Conservation (phyloP, 1,284 basidiomycete species). For the Hypsizygus ulmarius region DNA sequence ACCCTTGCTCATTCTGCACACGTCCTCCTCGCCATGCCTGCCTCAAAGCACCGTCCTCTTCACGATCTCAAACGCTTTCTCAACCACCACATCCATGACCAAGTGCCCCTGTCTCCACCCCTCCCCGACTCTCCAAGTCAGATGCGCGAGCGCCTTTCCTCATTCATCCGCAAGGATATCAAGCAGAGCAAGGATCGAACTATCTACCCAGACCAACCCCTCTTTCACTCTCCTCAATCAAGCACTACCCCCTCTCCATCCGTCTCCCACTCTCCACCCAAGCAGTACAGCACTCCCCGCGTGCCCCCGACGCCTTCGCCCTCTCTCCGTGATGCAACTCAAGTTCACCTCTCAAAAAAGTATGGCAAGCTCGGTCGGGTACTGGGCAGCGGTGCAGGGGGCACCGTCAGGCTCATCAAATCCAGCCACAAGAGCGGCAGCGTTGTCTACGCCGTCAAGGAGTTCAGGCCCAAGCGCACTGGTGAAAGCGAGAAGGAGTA, state of each 20-base stretch:
- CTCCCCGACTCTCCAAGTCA: slow-evolving; percentile 12
- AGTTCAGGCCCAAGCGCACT: slow-evolving; percentile 86
- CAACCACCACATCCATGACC: slow-evolving; percentile 80
- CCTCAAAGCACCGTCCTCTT: slow-evolving; percentile 60
- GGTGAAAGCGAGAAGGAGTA: slow-evolving; percentile 96
- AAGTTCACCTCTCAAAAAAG: slow-evolving; percentile 94
- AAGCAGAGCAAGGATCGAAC: slow-evolving; percentile 42
- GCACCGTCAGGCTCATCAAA: slow-evolving; percentile 96
- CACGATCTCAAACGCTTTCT: slow-evolving; percentile 92
- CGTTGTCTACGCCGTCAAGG: slow-evolving; percentile 93
- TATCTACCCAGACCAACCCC: slow-evolving; percentile 33
- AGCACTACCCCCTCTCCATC: slow-evolving; percentile 25
- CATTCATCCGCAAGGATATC: slow-evolving; percentile 36
- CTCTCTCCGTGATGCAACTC: slow-evolving; percentile 77
- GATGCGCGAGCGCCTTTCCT: slow-evolving; percentile 23
- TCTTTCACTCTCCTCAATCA: slow-evolving; percentile 20
- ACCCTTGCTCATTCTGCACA: slow-evolving; percentile 8
- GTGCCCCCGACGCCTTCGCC: slow-evolving; percentile 26
- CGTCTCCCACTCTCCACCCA: slow-evolving; percentile 18
- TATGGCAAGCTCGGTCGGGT: slow-evolving; percentile 99
- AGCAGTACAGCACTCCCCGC: slow-evolving; percentile 18
- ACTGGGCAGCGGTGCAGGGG: slow-evolving; percentile 94
- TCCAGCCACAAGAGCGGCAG: slow-evolving; percentile 77
- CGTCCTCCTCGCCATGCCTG: slow-evolving; percentile 13
- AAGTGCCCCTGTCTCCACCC: slow-evolving; percentile 14